A percentile compares a stretch with the other conserved stretches of the same genome.
Conservation (phyloP, 495 filamentous ascomycete species). For the Tirmania nivea region DNA sequence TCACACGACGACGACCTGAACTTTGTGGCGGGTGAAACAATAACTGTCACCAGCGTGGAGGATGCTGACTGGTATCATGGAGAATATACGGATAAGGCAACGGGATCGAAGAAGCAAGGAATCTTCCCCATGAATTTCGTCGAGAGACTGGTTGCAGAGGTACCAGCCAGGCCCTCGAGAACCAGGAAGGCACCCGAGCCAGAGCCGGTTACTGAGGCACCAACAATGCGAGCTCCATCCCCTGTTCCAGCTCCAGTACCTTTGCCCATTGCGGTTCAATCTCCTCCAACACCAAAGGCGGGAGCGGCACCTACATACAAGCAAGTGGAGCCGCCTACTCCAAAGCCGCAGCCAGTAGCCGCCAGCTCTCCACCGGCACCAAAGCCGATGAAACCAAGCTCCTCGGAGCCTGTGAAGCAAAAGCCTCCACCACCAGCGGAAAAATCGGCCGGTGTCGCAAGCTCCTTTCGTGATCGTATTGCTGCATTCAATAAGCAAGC, state of each 20-base stretch:
- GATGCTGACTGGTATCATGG: conserved; percentile 91
- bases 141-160: conserved; percentile 75
- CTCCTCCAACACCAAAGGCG: not conserved
- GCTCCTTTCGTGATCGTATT: conserved; percentile 82
- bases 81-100: conserved; percentile 52
- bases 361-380: conserved; percentile 17
- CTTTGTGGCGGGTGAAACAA: conserved; percentile 66
- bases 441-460: conserved; percentile 38
- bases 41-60: conserved; percentile 80
- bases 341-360: conserved; percentile 7
- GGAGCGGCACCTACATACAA: not conserved
- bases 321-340: conserved; percentile 17
- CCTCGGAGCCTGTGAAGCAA: conserved; percentile 19
- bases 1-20: conserved; percentile 88
- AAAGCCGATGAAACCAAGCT: conserved; percentile 16
- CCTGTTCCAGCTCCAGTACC: conserved; percentile 17
- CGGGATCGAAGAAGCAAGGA: conserved; percentile 54
- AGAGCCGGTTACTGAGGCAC: conserved; percentile 26
- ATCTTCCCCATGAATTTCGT: conserved; percentile 97
- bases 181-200: conserved; percentile 44
- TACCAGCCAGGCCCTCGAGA: conserved; percentile 65
- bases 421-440: conserved; percentile 34
- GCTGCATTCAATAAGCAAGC: conserved; percentile 88
- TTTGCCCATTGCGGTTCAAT: conserved; percentile 23
- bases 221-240: conserved; percentile 8